Conservation (phyloP, 805 yeast species). For the Metschnikowia baotianmanensis region DNA sequence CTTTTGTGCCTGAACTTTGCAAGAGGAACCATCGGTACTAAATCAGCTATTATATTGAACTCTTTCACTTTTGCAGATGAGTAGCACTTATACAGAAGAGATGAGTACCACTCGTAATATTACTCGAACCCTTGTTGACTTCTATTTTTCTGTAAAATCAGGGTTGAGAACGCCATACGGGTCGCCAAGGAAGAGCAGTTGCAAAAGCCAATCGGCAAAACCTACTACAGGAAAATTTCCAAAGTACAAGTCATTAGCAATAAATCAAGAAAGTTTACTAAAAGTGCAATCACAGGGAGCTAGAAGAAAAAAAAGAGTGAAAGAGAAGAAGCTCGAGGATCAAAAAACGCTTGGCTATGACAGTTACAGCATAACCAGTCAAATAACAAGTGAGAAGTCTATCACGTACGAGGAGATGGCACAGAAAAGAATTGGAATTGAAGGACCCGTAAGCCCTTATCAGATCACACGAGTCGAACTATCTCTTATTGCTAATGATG, state of each 20-base stretch:
- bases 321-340: neutral
- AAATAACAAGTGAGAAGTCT: neutral
- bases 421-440: slow-evolving; percentile 3
- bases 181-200: slow-evolving; percentile 1
- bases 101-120: slow-evolving; percentile 4
- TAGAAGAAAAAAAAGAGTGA: neutral
- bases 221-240: neutral
- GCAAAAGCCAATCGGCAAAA: neutral
- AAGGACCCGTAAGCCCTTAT: slow-evolving; percentile 6
- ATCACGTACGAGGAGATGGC: slow-evolving; percentile 8
- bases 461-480: slow-evolving; percentile 1
- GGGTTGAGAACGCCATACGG: slow-evolving; percentile 6
- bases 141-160: slow-evolving; percentile 3
- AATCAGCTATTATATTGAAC: neutral
- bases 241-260: slow-evolving; percentile 1
- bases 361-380: neutral
- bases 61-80: neutral
- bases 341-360: neutral
- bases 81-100: slow-evolving; percentile 2
- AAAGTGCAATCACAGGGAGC: slow-evolving; percentile 2
- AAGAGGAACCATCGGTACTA: no score
- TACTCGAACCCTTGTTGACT: slow-evolving; percentile 3
- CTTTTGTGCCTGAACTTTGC: neutral
- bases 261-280: neutral
- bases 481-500: neutral